Conservation (phyloP, 2,329 filamentous ascomycete genomes). For the Aspergillus aculeatinus region DNA sequence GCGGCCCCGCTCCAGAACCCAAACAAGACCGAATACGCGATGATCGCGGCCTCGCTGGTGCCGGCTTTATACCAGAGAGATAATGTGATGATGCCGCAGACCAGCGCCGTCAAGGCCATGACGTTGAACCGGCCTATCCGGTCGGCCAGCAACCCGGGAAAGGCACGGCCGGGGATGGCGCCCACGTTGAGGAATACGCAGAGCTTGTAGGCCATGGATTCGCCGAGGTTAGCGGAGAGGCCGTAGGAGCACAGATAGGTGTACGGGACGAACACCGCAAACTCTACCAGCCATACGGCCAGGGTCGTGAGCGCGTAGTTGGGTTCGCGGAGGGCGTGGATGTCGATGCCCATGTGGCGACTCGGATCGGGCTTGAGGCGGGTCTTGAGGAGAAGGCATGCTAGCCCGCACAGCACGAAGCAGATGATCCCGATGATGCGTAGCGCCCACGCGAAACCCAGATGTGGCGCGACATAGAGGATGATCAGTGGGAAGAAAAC, state of each 20-base stretch:
- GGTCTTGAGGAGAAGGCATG: constrained; percentile 20
- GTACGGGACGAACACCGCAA: constrained; percentile 35
- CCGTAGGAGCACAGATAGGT: constrained; percentile 36
- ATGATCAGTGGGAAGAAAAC: constrained; percentile 36
- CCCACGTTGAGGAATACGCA: constrained; percentile 33
- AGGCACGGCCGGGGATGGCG: constrained; percentile 31
- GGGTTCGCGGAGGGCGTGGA: constrained; percentile 22
- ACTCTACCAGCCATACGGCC: constrained; percentile 34
- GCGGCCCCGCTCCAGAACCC: constrained; percentile 29
- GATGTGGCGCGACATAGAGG: constrained; percentile 19
- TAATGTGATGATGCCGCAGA: constrained; percentile 22
- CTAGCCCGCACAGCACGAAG: constrained; percentile 17
- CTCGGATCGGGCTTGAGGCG: constrained; percentile 23
- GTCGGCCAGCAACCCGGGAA: constrained; percentile 36
- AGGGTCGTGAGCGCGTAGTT: constrained; percentile 25
- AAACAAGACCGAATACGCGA: constrained; percentile 23
- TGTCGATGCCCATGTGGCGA: constrained; percentile 18
- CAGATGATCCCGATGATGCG: constrained; percentile 26
- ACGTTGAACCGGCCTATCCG: constrained; percentile 33
- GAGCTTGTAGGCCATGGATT: constrained; percentile 28
- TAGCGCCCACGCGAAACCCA: constrained; percentile 32
- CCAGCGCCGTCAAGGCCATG: constrained; percentile 22
- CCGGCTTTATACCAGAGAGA: constrained; percentile 25
- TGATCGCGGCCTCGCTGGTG: constrained; percentile 18
- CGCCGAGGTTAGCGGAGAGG: constrained; percentile 20